A percentile compares a stretch with the other conserved stretches of the same genome.
Evolutionary conservation across 371 early-diverging fungal species (phyloP).

Genomic region (Lichtheimia hyalospora): DNA sequence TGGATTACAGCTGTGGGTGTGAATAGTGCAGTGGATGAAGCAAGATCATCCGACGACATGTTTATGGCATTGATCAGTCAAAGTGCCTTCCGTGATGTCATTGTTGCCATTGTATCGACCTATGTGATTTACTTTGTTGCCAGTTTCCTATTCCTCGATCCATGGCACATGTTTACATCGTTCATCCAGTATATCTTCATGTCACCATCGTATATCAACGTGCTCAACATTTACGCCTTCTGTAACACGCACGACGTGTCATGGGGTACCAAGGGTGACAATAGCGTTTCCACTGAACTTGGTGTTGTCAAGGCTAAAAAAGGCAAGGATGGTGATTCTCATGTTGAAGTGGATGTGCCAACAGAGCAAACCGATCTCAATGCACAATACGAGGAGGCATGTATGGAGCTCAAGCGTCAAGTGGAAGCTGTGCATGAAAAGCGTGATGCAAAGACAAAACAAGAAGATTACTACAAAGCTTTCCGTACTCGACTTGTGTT

Average conservation of each 20-base stretch:
- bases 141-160: conserved; percentile 66
- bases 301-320: conserved; percentile 65
- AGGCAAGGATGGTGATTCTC: conserved; percentile 45
- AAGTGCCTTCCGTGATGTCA: conserved; percentile 56
- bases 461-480: conserved; percentile 84
- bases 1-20: conserved; percentile 55
- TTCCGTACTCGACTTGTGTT: conserved; percentile 82
- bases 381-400: conserved; percentile 70
- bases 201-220: conserved; percentile 64
- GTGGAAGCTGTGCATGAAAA: conserved; percentile 55
- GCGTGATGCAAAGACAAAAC: conserved; percentile 74
- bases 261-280: conserved; percentile 96
- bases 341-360: conserved; percentile 67
- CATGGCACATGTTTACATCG: conserved; percentile 70
- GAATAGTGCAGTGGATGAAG: conserved; percentile 33
- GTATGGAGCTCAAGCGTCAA: conserved; percentile 50
- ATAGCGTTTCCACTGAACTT: conserved; percentile 55
- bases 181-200: conserved; percentile 63
- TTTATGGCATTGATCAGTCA: conserved; percentile 32
- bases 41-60: conserved; percentile 14
- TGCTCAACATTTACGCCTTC: conserved; percentile 70
- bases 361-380: conserved; percentile 78
- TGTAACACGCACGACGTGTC: conserved; percentile 76
- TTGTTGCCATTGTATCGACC: conserved; percentile 65
- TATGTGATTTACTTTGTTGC: conserved; percentile 68